Percentiles rank a stretch among this genome's conserved stretches.
Conservation (phyloP, 768 basidiomycete genomes). For the Suillus subaureus region DNA sequence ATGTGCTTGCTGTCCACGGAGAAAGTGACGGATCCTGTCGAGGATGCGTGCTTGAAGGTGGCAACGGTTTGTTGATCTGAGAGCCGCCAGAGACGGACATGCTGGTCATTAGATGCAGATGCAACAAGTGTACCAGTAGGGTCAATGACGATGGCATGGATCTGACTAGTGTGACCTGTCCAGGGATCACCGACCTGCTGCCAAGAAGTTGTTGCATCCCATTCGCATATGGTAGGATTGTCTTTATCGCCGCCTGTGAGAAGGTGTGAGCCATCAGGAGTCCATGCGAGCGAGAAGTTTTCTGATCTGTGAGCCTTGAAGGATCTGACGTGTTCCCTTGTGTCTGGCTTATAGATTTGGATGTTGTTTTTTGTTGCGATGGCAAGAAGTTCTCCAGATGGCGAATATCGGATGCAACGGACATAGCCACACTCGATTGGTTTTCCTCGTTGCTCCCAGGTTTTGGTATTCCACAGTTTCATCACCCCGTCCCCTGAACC, state of each 20-base stretch:
- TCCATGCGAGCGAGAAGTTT: neutral
- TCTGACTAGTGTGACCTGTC: rapidly evolving
- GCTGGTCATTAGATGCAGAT: neutral
- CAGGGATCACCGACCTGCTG: neutral
- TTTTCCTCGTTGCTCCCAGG: neutral
- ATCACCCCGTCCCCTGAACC: rapidly evolving
- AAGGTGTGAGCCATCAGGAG: neutral
- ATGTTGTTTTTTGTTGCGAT: neutral
- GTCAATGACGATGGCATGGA: neutral
- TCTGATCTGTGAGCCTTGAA: neutral
- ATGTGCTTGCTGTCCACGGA: neutral
- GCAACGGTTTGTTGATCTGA: neutral
- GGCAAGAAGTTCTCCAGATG: neutral
- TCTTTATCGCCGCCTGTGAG: neutral
- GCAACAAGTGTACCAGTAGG: neutral
- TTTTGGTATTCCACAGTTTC: neutral
- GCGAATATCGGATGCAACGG: neutral
- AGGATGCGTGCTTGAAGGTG: neutral
- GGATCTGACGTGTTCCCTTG: neutral
- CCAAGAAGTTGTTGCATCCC: neutral
- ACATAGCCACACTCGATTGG: neutral
- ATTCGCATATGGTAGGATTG: neutral
- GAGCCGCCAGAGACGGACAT: neutral
- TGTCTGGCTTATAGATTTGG: neutral
- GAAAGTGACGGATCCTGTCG: neutral